Evolutionary conservation across 192 early-diverging fungal genomes (phyloP).

Genomic region (Coemansia sp.): DNA sequence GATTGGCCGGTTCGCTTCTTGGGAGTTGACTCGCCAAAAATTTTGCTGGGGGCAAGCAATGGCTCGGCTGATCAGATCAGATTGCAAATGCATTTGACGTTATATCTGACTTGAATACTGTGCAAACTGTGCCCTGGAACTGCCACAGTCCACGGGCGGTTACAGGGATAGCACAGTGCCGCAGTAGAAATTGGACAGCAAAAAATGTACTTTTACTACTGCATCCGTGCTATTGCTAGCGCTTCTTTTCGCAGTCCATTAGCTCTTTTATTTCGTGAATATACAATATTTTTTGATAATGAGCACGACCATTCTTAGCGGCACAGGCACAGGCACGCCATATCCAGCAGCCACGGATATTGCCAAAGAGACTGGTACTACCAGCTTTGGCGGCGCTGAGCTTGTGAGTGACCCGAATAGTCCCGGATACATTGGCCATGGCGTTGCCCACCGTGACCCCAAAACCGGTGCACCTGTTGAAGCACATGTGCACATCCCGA

Average conservation of each 20-base stretch:
- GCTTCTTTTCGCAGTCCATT: background rate
- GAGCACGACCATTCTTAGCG: conserved; percentile 14
- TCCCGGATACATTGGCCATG: conserved; percentile 48
- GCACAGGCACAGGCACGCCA: conserved; percentile 47
- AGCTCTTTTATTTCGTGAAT: background rate
- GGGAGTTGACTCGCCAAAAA: conserved; percentile 12
- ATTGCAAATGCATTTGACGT: background rate
- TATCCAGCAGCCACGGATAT: conserved; percentile 52
- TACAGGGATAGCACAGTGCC: background rate
- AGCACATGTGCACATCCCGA: conserved; percentile 37
- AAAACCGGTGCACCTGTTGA: conserved; percentile 38
- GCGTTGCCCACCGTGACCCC: conserved; percentile 50
- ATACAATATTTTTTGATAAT: background rate
- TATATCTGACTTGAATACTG: background rate
- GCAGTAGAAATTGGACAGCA: conserved; percentile 4
- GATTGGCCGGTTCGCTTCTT: conserved; percentile 2
- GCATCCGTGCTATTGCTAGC: background rate
- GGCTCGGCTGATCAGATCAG: conserved; percentile 7
- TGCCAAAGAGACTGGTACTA: conserved; percentile 47
- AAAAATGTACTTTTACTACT: background rate
- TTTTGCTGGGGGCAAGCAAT: background rate
- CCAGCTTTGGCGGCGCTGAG: conserved; percentile 36
- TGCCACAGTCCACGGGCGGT: background rate
- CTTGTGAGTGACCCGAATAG: conserved; percentile 37
- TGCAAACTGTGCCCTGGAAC: background rate